Evolutionary conservation across 2,329 filamentous ascomycete species (phyloP).

Genomic region (Penicillium brevicompactum): DNA sequence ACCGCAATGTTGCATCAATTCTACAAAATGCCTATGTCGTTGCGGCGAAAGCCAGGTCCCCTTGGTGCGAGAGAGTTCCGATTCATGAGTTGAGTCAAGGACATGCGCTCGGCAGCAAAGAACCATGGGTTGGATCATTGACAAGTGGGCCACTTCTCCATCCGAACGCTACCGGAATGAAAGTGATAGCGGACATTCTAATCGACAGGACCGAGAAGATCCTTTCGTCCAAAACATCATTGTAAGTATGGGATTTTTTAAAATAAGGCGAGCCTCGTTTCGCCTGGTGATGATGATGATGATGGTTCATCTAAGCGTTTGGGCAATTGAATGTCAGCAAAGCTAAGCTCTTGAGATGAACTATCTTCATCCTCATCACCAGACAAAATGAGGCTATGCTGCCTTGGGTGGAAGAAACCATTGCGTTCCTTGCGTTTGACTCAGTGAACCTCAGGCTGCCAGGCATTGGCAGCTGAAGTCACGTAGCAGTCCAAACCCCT

Average conservation of each 20-base stretch:
- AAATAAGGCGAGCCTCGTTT: neutral
- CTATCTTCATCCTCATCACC: neutral
- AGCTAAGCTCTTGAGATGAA: neutral
- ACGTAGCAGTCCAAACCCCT: no score
- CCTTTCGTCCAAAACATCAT: neutral
- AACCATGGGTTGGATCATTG: conserved; percentile 18
- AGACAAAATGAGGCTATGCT: neutral
- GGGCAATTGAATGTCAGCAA: neutral
- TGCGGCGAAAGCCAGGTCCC: conserved; percentile 6
- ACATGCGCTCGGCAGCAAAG: conserved; percentile 14
- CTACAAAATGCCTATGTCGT: conserved; percentile 14
- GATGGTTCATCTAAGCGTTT: neutral
- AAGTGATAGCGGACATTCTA: conserved; percentile 11
- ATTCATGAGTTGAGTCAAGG: conserved; percentile 16
- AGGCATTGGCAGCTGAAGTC: no score
- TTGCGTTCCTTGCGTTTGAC: neutral
- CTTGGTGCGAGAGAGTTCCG: conserved; percentile 19
- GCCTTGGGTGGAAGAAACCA: neutral
- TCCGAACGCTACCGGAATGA: conserved; percentile 18
- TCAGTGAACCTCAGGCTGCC: no score
- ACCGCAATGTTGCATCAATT: conserved; percentile 8
- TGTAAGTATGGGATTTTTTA: neutral
- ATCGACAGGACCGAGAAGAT: neutral
- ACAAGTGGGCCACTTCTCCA: conserved; percentile 5
- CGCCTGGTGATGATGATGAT: neutral